Conservation (phyloP, 1,284 basidiomycete genomes). For the Entoloma clypeatum region DNA sequence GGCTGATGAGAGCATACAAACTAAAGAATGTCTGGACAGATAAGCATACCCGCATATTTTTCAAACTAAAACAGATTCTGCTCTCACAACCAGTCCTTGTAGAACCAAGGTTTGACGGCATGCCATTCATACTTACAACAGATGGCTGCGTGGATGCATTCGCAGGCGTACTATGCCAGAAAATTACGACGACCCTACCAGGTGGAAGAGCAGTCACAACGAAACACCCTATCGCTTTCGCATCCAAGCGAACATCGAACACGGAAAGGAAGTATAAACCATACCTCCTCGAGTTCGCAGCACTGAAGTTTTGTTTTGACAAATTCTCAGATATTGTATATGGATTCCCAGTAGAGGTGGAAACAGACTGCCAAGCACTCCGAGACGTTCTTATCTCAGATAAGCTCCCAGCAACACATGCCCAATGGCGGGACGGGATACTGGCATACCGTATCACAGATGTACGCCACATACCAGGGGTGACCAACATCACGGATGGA, state of each 20-base stretch:
- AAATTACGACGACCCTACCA: conserved; percentile 18
- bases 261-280: conserved; percentile 31
- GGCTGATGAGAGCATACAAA: conserved; percentile 18
- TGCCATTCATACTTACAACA: conserved; percentile 32
- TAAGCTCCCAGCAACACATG: conserved; percentile 25
- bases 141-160: conserved; percentile 34
- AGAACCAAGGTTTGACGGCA: conserved; percentile 27
- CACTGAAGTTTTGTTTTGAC: conserved; percentile 28
- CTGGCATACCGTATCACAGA: conserved; percentile 25
- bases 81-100: conserved; percentile 28
- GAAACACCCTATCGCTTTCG: conserved; percentile 28
- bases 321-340: conserved; percentile 28
- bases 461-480: conserved; percentile 24
- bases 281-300: conserved; percentile 31
- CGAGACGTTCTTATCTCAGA: conserved; percentile 22
- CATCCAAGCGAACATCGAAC: conserved; percentile 28
- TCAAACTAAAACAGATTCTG: conserved; percentile 26
- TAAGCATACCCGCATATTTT: conserved; percentile 27
- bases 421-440: conserved; percentile 27
- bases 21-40: conserved; percentile 25
- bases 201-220: conserved; percentile 19
- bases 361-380: conserved; percentile 32
- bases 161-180: conserved; percentile 29
- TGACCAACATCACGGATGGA: conserved; percentile 24
- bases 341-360: conserved; percentile 27